These are phyloP conservation scores for Miamiensis avidus DNA, from an alignment of 169 alveolate species.

Conservation along the genomic window DNA sequence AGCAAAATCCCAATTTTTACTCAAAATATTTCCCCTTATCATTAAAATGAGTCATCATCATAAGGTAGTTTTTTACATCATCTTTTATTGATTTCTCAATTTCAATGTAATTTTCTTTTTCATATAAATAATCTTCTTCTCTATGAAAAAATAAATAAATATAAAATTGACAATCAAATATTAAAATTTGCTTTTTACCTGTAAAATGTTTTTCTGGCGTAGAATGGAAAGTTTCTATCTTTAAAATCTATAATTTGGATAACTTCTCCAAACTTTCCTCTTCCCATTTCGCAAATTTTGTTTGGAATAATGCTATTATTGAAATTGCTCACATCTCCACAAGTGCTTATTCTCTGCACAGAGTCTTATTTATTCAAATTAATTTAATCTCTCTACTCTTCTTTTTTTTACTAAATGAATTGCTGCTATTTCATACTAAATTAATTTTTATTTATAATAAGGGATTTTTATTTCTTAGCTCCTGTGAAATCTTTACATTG, in stretches of 20 bases:
- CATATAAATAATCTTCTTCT: not conserved
- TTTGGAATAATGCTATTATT: not conserved
- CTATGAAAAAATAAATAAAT: too few species aligned
- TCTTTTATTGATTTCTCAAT: not conserved
- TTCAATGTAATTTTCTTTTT: not conserved
- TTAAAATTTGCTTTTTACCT: too few species aligned
- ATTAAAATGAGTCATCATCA: not conserved
- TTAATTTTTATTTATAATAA: too few species aligned
- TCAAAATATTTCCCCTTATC: not conserved
- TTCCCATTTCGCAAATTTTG: not conserved
- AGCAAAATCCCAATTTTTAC: not conserved
- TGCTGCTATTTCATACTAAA: too few species aligned
- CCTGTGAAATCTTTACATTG: too few species aligned
- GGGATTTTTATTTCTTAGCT: too few species aligned
- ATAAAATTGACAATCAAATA: too few species aligned
- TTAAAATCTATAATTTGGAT: not conserved
- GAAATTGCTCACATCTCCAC: too few species aligned
- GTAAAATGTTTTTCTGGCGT: not conserved
- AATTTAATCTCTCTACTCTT: too few species aligned
- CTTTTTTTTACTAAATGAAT: too few species aligned
- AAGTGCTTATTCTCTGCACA: too few species aligned
- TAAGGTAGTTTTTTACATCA: not conserved
- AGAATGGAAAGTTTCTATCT: not conserved
- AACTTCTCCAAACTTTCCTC: not conserved
- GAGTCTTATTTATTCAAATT: too few species aligned